These are phyloP conservation scores for Nakazawaea ishiwadae DNA, from an alignment of 805 yeast genomes.

Conservation along the genomic window DNA sequence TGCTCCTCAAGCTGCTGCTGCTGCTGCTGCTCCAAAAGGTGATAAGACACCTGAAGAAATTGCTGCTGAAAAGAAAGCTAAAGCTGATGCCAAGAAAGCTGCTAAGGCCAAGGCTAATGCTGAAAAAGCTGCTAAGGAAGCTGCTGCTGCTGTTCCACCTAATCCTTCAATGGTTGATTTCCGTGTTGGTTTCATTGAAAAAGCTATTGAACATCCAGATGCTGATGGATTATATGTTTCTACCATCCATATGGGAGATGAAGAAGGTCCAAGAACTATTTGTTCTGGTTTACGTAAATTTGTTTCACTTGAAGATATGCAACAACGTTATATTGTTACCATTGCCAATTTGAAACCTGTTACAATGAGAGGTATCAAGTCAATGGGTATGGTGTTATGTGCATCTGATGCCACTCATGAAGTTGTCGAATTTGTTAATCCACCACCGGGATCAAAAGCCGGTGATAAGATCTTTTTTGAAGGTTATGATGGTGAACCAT, in stretches of 20 bases:
- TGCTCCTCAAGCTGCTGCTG: slow-evolving; percentile 6
- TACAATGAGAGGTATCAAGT: slow-evolving; percentile 94
- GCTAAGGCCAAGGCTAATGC: slow-evolving; percentile 57
- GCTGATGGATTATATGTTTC: slow-evolving; percentile 97
- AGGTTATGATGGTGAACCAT: slow-evolving; percentile 85
- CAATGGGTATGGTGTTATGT: slow-evolving; percentile 96
- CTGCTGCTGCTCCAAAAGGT: slow-evolving; percentile 18
- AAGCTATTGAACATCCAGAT: slow-evolving; percentile 95
- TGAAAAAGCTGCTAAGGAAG: slow-evolving; percentile 42
- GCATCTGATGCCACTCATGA: slow-evolving; percentile 64
- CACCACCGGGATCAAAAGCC: slow-evolving; percentile 88
- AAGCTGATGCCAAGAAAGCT: slow-evolving; percentile 40
- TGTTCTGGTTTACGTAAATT: slow-evolving; percentile 95
- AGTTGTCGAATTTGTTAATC: slow-evolving; percentile 86
- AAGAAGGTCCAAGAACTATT: slow-evolving; percentile 95
- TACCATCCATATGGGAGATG: slow-evolving; percentile 95
- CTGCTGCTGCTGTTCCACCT: slow-evolving; percentile 59
- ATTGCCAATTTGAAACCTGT: slow-evolving; percentile 98
- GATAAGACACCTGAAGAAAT: slow-evolving; percentile 33
- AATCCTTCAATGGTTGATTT: slow-evolving; percentile 84
- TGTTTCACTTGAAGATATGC: slow-evolving; percentile 91
- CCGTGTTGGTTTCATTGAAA: slow-evolving; percentile 94
- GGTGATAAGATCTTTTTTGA: slow-evolving; percentile 97
- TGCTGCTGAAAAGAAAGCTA: slow-evolving; percentile 50
- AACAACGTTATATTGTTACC: slow-evolving; percentile 82